Percentiles rank a stretch among this genome's conserved stretches.
phyloP scores from a whole-genome alignment of 768 basidiomycete genomes.

The Zangia roseola region DNA sequence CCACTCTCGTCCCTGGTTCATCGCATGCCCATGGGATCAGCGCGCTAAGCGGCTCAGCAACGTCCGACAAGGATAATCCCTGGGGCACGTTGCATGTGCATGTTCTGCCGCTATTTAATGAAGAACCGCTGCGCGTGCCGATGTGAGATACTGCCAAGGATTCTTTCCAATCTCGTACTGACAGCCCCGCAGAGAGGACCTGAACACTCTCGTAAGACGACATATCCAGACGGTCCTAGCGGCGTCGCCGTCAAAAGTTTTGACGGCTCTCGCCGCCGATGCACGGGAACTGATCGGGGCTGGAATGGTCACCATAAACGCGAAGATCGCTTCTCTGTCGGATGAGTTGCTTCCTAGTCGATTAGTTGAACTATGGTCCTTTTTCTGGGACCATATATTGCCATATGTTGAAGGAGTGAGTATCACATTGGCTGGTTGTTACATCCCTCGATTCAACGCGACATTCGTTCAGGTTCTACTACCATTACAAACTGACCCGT shows the following conservation, averaged over 20 bases:
- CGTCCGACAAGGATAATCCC: conserved; percentile 57
- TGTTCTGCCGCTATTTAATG: conserved; percentile 89
- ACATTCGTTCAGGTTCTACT: conserved; percentile 50
- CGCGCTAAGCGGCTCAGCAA: conserved; percentile 20
- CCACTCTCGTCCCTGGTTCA: conserved; percentile 30
- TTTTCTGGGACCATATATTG: conserved; percentile 89
- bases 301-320: conserved; percentile 91
- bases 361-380: conserved; percentile 86
- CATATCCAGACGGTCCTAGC: conserved; percentile 77
- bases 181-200: conserved; percentile 65
- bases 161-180: conserved; percentile 1
- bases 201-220: conserved; percentile 76
- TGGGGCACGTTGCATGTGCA: conserved; percentile 86
- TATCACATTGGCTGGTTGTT: conserved; percentile 6
- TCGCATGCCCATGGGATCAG: conserved; percentile 31
- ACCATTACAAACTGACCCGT: conserved; percentile 59
- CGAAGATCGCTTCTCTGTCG: conserved; percentile 73
- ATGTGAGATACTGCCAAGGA: conserved; percentile 51
- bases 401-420: conserved; percentile 86
- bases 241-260: conserved; percentile 68
- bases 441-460: neutral
- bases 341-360: conserved; percentile 76
- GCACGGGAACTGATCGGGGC: conserved; percentile 78
- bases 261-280: conserved; percentile 73
- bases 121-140: conserved; percentile 79